Conservation (phyloP, 805 yeast genomes). For the Ogataea paraovalis region DNA sequence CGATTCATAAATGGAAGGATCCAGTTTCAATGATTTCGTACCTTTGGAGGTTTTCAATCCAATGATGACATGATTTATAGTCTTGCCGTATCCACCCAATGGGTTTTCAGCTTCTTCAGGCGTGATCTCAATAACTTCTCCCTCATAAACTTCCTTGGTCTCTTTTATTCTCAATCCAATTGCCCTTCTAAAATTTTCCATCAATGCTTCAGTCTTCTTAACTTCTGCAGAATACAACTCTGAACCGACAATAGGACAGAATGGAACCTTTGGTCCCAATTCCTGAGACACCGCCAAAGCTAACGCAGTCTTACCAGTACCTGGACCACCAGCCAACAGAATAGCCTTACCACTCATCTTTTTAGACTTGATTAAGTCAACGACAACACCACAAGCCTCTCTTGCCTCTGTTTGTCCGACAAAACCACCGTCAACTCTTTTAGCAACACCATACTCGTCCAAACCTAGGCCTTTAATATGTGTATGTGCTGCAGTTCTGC, state of each 20-base stretch:
- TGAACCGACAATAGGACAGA: slow-evolving; percentile 91
- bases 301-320: slow-evolving; percentile 97
- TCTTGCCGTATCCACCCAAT: slow-evolving; percentile 77
- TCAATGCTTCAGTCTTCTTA: slow-evolving; percentile 92
- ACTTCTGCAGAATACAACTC: slow-evolving; percentile 90
- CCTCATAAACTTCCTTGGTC: slow-evolving; percentile 96
- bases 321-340: slow-evolving; percentile 95
- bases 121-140: slow-evolving; percentile 96
- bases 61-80: slow-evolving; percentile 75
- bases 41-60: slow-evolving; percentile 96
- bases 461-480: slow-evolving; percentile 97
- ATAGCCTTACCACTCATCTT: slow-evolving; percentile 97
- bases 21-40: slow-evolving; percentile 94
- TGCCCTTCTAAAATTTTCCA: slow-evolving; percentile 93
- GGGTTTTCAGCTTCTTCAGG: slow-evolving; percentile 86
- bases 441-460: slow-evolving; percentile 84
- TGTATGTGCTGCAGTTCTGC: slow-evolving; percentile 81
- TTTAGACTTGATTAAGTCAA: slow-evolving; percentile 91
- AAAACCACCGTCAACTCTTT: slow-evolving; percentile 85
- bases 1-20: slow-evolving; percentile 97
- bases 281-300: slow-evolving; percentile 89
- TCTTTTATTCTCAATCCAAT: slow-evolving; percentile 95
- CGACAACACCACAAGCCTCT: slow-evolving; percentile 90
- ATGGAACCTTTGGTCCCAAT: slow-evolving; percentile 78
- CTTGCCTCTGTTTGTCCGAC: slow-evolving; percentile 96